Percentiles rank a stretch among this genome's conserved stretches.
Evolutionary conservation across 177 flowering plant species (phyloP).

Genomic region (Vitis hybrid): DNA sequence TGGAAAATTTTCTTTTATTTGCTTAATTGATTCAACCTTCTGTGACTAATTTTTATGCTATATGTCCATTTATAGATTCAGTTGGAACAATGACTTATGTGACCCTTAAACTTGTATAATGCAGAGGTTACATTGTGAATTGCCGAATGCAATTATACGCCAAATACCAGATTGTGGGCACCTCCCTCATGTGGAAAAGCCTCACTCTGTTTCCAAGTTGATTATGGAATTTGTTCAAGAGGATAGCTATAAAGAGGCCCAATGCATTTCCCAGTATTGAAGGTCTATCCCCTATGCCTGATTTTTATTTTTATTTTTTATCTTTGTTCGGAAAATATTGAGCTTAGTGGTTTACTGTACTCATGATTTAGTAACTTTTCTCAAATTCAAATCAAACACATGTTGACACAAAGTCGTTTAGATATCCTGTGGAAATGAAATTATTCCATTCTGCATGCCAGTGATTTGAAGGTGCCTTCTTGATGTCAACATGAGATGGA

Average conservation of each 20-base stretch:
- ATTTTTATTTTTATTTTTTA: background rate
- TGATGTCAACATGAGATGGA: too few relatives aligned
- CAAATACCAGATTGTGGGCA: slow-evolving; percentile 86
- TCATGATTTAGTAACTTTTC: too few relatives aligned
- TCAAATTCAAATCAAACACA: too few relatives aligned
- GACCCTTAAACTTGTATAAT: background rate
- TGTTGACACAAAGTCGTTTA: too few relatives aligned
- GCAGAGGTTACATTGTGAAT: slow-evolving; percentile 75
- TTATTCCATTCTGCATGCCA: too few relatives aligned
- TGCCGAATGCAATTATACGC: slow-evolving; percentile 60
- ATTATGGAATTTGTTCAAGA: slow-evolving; percentile 53
- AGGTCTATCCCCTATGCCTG: background rate
- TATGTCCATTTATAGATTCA: background rate
- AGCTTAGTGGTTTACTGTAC: background rate
- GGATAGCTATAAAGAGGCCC: slow-evolving; percentile 14
- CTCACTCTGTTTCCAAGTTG: slow-evolving; percentile 49
- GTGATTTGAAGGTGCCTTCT: too few relatives aligned
- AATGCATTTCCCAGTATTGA: slow-evolving; percentile 9
- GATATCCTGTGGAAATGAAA: too few relatives aligned
- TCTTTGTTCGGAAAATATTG: background rate
- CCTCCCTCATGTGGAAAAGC: slow-evolving; percentile 92
- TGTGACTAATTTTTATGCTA: background rate
- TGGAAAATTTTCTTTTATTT: too few relatives aligned
- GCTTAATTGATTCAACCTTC: background rate
- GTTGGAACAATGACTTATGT: background rate